These are phyloP conservation scores for Mercurialis annua DNA, from an alignment of 345 rosid genomes.

Conservation along the genomic window DNA sequence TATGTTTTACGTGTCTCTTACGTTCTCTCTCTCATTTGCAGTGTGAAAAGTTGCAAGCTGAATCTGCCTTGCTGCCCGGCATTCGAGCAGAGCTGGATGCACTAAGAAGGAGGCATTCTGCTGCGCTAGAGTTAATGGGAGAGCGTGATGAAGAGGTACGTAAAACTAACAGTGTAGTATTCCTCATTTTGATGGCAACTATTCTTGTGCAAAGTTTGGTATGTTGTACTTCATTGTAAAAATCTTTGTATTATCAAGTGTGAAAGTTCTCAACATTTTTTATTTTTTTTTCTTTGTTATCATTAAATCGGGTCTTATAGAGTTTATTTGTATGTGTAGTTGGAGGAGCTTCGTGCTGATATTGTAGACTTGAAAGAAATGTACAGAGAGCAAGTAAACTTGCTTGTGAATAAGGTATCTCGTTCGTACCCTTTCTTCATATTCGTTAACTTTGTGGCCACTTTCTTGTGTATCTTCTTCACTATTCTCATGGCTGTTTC, in stretches of 20 bases:
- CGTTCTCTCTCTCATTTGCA: conserved; percentile 33
- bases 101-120: conserved; percentile 85
- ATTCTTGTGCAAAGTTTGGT: not conserved
- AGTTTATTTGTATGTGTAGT: conserved; percentile 39
- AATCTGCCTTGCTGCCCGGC: conserved; percentile 70
- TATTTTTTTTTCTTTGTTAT: not conserved
- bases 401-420: conserved; percentile 93
- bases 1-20: conserved; percentile 1
- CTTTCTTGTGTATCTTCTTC: not conserved
- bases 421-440: not conserved
- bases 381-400: conserved; percentile 99
- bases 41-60: conserved; percentile 85
- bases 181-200: conserved; percentile 5
- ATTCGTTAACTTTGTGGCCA: too few species aligned
- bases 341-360: conserved; percentile 98
- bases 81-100: conserved; percentile 90
- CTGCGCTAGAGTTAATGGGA: conserved; percentile 98
- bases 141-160: conserved; percentile 99
- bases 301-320: conserved; percentile 16
- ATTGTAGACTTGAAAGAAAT: conserved; percentile 97
- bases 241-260: not conserved
- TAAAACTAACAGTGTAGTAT: not conserved
- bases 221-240: not conserved
- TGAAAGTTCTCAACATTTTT: not conserved
- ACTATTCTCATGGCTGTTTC: not conserved